phyloP scores from a whole-genome alignment of 2,329 filamentous ascomycete species.

The Incumbomyces lentus region DNA sequence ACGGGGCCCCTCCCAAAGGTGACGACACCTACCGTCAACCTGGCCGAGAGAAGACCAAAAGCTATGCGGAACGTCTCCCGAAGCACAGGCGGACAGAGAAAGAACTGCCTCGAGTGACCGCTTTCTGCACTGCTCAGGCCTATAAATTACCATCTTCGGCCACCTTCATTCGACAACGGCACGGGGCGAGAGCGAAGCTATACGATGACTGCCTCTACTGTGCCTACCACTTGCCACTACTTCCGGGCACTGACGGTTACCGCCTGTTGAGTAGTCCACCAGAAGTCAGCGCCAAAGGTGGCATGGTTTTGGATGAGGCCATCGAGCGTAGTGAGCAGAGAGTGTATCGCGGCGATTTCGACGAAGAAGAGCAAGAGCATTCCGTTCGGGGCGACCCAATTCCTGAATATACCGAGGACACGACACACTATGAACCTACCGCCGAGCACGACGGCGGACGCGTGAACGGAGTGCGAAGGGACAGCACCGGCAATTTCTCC shows the following conservation, averaged over 20 bases:
- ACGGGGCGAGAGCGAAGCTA: slow-evolving; percentile 85
- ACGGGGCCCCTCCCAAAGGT: slow-evolving; percentile 41
- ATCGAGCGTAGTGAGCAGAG: slow-evolving; percentile 87
- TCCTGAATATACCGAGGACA: slow-evolving; percentile 22
- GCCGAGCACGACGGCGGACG: slow-evolving; percentile 20
- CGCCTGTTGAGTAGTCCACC: slow-evolving; percentile 82
- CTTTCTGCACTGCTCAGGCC: slow-evolving; percentile 89
- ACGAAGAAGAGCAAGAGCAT: slow-evolving; percentile 56
- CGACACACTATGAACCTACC: slow-evolving; percentile 18
- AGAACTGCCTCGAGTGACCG: slow-evolving; percentile 70
- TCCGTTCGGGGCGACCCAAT: slow-evolving; percentile 31
- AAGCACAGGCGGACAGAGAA: slow-evolving; percentile 82
- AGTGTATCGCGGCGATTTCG: slow-evolving; percentile 86
- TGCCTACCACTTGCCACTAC: slow-evolving; percentile 82
- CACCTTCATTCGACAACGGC: slow-evolving; percentile 74
- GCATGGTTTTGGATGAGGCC: slow-evolving; percentile 84
- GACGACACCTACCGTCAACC: slow-evolving; percentile 54
- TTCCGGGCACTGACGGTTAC: slow-evolving; percentile 79
- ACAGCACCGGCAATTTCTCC: slow-evolving; percentile 14
- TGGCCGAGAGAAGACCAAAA: slow-evolving; percentile 58
- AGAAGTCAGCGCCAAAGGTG: slow-evolving; percentile 83
- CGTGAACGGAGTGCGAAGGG: slow-evolving; percentile 23
- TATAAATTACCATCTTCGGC: slow-evolving; percentile 86
- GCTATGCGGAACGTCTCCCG: slow-evolving; percentile 83
- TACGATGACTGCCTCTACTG: slow-evolving; percentile 97